phyloP scores from a whole-genome alignment of 352 stramenopile species.

The Phytophthora colocasiae region DNA sequence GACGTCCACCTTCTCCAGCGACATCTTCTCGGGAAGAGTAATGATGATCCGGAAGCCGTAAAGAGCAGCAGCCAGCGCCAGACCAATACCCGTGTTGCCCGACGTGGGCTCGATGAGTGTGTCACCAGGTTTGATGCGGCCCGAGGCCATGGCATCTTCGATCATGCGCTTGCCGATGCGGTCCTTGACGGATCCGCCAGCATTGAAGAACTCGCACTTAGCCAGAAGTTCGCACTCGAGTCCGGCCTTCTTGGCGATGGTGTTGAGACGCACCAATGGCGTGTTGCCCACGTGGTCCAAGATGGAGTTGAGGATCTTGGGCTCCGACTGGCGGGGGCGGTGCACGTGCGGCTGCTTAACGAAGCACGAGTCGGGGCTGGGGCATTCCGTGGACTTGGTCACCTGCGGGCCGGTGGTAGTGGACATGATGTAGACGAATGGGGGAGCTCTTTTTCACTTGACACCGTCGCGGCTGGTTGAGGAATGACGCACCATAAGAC shows the following conservation, averaged over 20 bases:
- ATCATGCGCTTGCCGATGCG: constrained; percentile 93
- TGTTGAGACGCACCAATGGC: constrained; percentile 94
- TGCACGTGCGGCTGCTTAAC: constrained; percentile 74
- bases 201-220: constrained; percentile 99
- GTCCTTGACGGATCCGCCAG: constrained; percentile 93
- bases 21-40: constrained; percentile 97
- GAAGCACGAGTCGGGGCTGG: constrained; percentile 68
- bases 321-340: constrained; percentile 58
- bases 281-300: constrained; percentile 96
- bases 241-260: constrained; percentile 94
- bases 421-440: constrained; percentile 15
- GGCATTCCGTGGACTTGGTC: constrained; percentile 45
- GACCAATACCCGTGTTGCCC: constrained; percentile 98
- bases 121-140: constrained; percentile 94
- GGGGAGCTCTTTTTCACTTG: constrained; percentile 8
- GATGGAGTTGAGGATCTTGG: constrained; percentile 93
- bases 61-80: constrained; percentile 96
- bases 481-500: constrained; percentile 15
- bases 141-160: constrained; percentile 91
- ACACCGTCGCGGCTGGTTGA: constrained; percentile 18
- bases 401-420: constrained; percentile 26
- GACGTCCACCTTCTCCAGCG: constrained; percentile 96
- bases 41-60: constrained; percentile 98
- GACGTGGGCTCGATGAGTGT: constrained; percentile 98
- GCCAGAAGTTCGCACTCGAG: constrained; percentile 94